Evolutionary conservation across 257 asterid genomes (phyloP).

Genomic region (Solanum bulbocastanum): DNA sequence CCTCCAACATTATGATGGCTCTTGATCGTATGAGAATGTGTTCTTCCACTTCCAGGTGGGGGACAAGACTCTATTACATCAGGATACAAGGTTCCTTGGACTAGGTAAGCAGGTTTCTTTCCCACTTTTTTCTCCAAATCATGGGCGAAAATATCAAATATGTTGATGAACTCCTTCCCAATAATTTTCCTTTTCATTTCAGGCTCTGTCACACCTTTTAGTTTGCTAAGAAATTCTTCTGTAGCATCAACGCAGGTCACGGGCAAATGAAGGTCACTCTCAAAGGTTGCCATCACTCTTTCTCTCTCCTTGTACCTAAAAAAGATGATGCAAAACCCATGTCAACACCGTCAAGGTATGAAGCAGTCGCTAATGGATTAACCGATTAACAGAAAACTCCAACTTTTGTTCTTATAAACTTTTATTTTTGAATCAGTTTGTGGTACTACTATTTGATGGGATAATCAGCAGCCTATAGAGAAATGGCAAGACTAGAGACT

Average conservation of each 20-base stretch:
- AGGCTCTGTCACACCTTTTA: constrained; percentile 91
- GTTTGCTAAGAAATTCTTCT: constrained; percentile 77
- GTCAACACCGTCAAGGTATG: neutral
- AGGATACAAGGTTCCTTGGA: constrained; percentile 97
- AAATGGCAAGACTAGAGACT: neutral
- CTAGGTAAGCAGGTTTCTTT: constrained; percentile 59
- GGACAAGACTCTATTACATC: constrained; percentile 98
- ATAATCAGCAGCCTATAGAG: neutral
- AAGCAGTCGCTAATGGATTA: neutral
- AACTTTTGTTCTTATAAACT: neutral
- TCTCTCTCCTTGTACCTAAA: constrained; percentile 73
- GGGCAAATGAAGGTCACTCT: constrained; percentile 83
- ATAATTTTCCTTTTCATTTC: constrained; percentile 91
- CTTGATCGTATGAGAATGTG: constrained; percentile 97
- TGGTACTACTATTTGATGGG: neutral
- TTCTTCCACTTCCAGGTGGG: constrained; percentile 95
- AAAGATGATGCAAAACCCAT: neutral
- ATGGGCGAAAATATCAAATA: constrained; percentile 71
- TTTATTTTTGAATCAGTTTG: neutral
- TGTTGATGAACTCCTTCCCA: constrained; percentile 76
- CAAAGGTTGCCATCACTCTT: constrained; percentile 85
- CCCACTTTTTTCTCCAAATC: constrained; percentile 67
- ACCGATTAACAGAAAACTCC: neutral
- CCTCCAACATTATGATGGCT: constrained; percentile 98
- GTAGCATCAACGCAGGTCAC: constrained; percentile 83